Conservation (phyloP, 176 grass and related monocot species). For the Musa acuminata region DNA sequence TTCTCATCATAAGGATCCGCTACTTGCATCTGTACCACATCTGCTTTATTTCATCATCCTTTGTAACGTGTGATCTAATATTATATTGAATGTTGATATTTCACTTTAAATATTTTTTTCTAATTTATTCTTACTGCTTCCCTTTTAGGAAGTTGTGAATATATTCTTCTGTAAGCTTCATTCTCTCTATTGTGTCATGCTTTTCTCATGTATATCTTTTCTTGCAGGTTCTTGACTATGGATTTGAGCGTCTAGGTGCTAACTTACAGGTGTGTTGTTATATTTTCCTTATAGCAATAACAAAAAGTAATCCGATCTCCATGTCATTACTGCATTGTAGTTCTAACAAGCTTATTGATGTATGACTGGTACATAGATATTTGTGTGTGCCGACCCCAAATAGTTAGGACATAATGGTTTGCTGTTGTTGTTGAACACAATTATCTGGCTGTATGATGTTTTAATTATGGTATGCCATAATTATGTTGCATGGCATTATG, state of each 20-base stretch:
- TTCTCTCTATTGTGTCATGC: conserved; percentile 1
- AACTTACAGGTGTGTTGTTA: conserved; percentile 51
- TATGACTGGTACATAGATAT: not conserved
- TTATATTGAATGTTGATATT: not conserved
- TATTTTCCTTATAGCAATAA: not conserved
- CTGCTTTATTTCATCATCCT: not conserved
- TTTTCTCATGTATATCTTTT: conserved; percentile 22
- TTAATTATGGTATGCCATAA: not conserved
- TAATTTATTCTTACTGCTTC: not conserved
- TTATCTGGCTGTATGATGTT: not conserved
- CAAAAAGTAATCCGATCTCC: not conserved
- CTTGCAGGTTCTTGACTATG: conserved; percentile 83
- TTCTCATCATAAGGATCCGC: not conserved
- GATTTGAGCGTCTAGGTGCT: conserved; percentile 83
- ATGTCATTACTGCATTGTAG: too few species aligned
- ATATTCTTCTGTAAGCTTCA: conserved; percentile 3
- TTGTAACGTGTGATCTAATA: not conserved
- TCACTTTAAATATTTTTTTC: not conserved
- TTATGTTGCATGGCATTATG: not conserved
- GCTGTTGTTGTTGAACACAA: too few species aligned
- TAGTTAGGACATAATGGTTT: too few species aligned
- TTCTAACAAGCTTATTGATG: not conserved
- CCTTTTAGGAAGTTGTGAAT: not conserved
- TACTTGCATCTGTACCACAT: not conserved
- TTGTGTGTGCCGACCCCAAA: not conserved